A percentile compares a stretch with the other conserved stretches of the same genome.
phyloP scores from a whole-genome alignment of 306 rosid species.

The Lathyrus aphaca region DNA sequence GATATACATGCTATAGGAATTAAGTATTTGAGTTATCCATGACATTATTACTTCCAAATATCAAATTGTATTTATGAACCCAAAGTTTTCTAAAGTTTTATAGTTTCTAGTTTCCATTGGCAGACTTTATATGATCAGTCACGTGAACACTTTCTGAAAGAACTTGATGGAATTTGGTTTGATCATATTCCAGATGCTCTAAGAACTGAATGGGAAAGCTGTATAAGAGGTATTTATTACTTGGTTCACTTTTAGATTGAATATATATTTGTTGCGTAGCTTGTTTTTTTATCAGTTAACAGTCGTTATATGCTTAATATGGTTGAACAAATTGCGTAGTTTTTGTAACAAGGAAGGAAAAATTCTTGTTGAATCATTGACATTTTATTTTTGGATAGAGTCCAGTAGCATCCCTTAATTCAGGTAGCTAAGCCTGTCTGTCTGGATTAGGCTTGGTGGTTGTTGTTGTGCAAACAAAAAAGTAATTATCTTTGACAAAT shows the following conservation, averaged over 20 bases:
- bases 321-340: background rate
- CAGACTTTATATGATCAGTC: slow-evolving; percentile 77
- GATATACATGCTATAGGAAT: slow-evolving; percentile 16
- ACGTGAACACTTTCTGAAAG: slow-evolving; percentile 52
- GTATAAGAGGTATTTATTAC: slow-evolving; percentile 59
- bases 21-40: slow-evolving; percentile 17
- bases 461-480: slow-evolving; percentile 14
- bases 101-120: slow-evolving; percentile 67
- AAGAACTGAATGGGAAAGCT: slow-evolving; percentile 67
- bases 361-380: slow-evolving; percentile 21
- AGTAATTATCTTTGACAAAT: slow-evolving; percentile 2
- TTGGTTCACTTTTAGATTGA: slow-evolving; percentile 33
- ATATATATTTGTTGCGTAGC: slow-evolving; percentile 20
- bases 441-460: slow-evolving; percentile 28
- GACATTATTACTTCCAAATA: slow-evolving; percentile 15
- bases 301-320: slow-evolving; percentile 24
- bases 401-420: slow-evolving; percentile 12
- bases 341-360: slow-evolving; percentile 13
- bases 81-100: slow-evolving; percentile 70
- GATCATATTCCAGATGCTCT: slow-evolving; percentile 73
- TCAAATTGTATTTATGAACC: slow-evolving; percentile 33
- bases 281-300: slow-evolving; percentile 28
- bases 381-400: slow-evolving; percentile 22
- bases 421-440: slow-evolving; percentile 23
- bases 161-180: slow-evolving; percentile 81